Evolutionary conservation across 805 yeast genomes (phyloP).

Genomic region (Spathaspora boniae): DNA sequence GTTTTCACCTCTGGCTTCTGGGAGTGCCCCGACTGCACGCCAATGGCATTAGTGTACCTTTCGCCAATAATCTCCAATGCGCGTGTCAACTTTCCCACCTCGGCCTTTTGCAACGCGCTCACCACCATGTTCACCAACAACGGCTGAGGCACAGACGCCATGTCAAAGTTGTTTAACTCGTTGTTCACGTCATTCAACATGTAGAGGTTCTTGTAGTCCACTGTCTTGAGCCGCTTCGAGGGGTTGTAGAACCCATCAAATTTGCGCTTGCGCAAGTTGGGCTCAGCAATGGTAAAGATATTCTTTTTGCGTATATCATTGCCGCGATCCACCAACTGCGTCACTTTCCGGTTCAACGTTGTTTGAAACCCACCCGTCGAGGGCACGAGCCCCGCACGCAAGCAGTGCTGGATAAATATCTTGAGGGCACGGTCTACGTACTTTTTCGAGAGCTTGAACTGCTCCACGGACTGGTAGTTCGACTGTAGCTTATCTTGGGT

Average conservation of each 20-base stretch:
- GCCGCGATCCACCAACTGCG: conserved; percentile 31
- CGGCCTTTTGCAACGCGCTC: conserved; percentile 58
- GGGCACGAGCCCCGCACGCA: conserved; percentile 34
- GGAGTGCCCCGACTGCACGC: too few relatives aligned
- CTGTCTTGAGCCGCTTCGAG: conserved; percentile 23
- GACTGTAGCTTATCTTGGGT: conserved; percentile 54
- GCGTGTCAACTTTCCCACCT: conserved; percentile 50
- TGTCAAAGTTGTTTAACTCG: conserved; percentile 65
- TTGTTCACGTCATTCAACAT: conserved; percentile 60
- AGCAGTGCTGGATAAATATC: conserved; percentile 37
- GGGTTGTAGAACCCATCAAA: conserved; percentile 41
- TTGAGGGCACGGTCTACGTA: conserved; percentile 61
- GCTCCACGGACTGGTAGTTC: conserved; percentile 39
- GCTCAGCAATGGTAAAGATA: conserved; percentile 28
- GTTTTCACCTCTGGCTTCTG: too few relatives aligned
- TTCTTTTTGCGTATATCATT: conserved; percentile 40
- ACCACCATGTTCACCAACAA: conserved; percentile 62
- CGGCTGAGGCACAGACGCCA: conserved; percentile 62
- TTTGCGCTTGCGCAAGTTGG: conserved; percentile 31
- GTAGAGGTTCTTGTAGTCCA: conserved; percentile 60
- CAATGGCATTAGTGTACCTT: conserved; percentile 49
- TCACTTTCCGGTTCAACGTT: conserved; percentile 25
- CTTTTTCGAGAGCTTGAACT: conserved; percentile 54
- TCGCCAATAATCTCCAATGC: conserved; percentile 69
- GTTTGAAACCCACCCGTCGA: conserved; percentile 26